A percentile compares a stretch with the other conserved stretches of the same genome.
These are phyloP conservation scores for Zygosaccharomyces sapae DNA, from an alignment of 1,139 yeast genomes.

Conservation along the genomic window DNA sequence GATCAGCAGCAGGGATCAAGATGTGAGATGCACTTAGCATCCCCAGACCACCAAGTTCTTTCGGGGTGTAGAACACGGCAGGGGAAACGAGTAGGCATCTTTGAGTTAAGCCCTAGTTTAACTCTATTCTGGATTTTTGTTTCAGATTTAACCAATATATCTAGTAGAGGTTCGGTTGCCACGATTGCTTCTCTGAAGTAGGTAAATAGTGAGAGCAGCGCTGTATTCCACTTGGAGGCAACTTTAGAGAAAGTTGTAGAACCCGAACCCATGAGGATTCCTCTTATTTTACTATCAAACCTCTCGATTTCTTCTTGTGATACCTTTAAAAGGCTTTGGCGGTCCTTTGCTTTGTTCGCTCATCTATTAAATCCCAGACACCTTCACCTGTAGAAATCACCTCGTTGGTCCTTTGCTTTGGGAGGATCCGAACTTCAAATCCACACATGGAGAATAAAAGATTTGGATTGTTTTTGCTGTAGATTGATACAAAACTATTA, in stretches of 20 bases:
- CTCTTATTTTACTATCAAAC: slow-evolving; percentile 81
- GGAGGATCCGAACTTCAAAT: slow-evolving; percentile 85
- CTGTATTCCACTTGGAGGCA: slow-evolving; percentile 95
- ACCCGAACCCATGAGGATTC: slow-evolving; percentile 91
- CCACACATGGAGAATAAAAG: slow-evolving; percentile 89
- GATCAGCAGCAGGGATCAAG: slow-evolving; percentile 86
- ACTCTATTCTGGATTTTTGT: slow-evolving; percentile 92
- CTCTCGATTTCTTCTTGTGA: slow-evolving; percentile 72
- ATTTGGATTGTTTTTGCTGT: slow-evolving; percentile 86
- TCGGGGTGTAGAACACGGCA: slow-evolving; percentile 96
- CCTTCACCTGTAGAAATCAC: slow-evolving; percentile 61
- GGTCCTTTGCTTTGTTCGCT: slow-evolving; percentile 72
- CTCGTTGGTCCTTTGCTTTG: slow-evolving; percentile 59
- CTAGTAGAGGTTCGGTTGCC: slow-evolving; percentile 73
- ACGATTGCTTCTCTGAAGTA: slow-evolving; percentile 93
- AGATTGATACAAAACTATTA: slow-evolving; percentile 78
- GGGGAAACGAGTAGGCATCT: slow-evolving; percentile 99
- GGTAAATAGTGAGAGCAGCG: slow-evolving; percentile 77
- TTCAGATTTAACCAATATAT: slow-evolving; percentile 82
- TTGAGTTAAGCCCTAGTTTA: slow-evolving; percentile 90
- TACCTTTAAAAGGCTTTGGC: slow-evolving; percentile 88
- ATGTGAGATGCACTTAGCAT: slow-evolving; percentile 97
- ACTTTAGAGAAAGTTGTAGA: slow-evolving; percentile 93
- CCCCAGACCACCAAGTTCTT: slow-evolving; percentile 94
- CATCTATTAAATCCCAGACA: slow-evolving; percentile 82